Conservation (phyloP, 2,329 filamentous ascomycete species). For the Nigrograna mackinnonii region DNA sequence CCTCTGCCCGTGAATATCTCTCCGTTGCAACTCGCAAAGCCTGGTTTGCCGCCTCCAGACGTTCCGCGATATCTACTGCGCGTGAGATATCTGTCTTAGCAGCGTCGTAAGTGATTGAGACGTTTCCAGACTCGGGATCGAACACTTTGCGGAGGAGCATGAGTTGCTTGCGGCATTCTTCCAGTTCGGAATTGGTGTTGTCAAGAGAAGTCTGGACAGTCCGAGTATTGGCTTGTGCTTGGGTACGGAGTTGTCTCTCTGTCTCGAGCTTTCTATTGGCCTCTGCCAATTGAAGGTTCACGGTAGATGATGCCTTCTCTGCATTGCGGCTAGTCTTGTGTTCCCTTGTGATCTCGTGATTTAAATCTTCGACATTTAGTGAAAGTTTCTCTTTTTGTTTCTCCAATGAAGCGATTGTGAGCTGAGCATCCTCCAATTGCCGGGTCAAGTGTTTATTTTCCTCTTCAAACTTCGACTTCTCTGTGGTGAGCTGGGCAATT, state of each 20-base stretch:
- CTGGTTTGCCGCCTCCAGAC: slow-evolving; percentile 86
- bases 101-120: slow-evolving; percentile 70
- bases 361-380: slow-evolving; percentile 86
- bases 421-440: slow-evolving; percentile 82
- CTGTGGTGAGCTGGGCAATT: slow-evolving; percentile 74
- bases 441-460: slow-evolving; percentile 79
- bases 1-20: slow-evolving; percentile 79
- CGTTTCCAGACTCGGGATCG: slow-evolving; percentile 71
- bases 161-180: slow-evolving; percentile 78
- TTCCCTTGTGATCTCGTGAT: slow-evolving; percentile 87
- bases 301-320: slow-evolving; percentile 81
- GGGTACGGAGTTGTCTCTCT: slow-evolving; percentile 80
- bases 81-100: slow-evolving; percentile 69
- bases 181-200: slow-evolving; percentile 77
- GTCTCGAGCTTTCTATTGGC: slow-evolving; percentile 88
- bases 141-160: slow-evolving; percentile 84
- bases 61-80: slow-evolving; percentile 77
- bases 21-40: slow-evolving; percentile 83
- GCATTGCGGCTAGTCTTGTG: slow-evolving; percentile 88
- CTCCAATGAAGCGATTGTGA: slow-evolving; percentile 80
- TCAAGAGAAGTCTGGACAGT: slow-evolving; percentile 81
- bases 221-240: slow-evolving; percentile 83
- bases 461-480: slow-evolving; percentile 83
- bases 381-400: slow-evolving; percentile 95
- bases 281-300: slow-evolving; percentile 83